Percentiles rank a stretch among this genome's conserved stretches.
These are phyloP conservation scores for Coemansia umbellata DNA, from an alignment of 192 early-diverging fungal species.

Conservation along the genomic window DNA sequence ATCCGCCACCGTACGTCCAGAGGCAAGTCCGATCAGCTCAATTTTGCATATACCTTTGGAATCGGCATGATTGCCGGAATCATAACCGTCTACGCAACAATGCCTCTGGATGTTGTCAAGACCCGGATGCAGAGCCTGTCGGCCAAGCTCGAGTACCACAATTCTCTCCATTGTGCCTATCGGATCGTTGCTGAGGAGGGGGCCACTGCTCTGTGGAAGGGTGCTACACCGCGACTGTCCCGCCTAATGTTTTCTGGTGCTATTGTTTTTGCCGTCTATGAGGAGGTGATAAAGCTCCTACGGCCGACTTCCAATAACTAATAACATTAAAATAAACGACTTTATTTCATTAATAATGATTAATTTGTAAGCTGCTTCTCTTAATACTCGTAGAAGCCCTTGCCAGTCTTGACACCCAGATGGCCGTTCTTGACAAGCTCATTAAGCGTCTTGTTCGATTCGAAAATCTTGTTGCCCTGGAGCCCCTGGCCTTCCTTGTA, in stretches of 20 bases:
- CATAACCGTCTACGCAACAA: slow-evolving; percentile 92
- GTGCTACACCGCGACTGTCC: slow-evolving; percentile 85
- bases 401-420: slow-evolving; percentile 83
- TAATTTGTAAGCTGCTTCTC: no score
- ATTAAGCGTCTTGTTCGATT: slow-evolving; percentile 65
- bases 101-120: slow-evolving; percentile 97
- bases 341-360: neutral
- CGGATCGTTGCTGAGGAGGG: slow-evolving; percentile 75
- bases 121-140: slow-evolving; percentile 91
- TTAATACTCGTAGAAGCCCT: slow-evolving; percentile 79
- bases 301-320: slow-evolving; percentile 10
- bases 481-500: slow-evolving; percentile 76
- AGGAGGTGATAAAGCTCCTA: slow-evolving; percentile 43
- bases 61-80: slow-evolving; percentile 85
- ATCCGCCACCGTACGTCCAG: neutral
- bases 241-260: slow-evolving; percentile 61
- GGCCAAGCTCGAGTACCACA: slow-evolving; percentile 63
- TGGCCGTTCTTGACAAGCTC: slow-evolving; percentile 68
- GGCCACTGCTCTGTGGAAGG: slow-evolving; percentile 87
- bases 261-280: slow-evolving; percentile 53
- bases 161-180: slow-evolving; percentile 68
- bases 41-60: slow-evolving; percentile 58
- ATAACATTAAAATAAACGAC: neutral
- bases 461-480: slow-evolving; percentile 65
- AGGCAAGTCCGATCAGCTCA: neutral